Base-by-base conservation (phyloP, 2,329 filamentous ascomycete genomes). In the Fusarium sp. region DNA sequence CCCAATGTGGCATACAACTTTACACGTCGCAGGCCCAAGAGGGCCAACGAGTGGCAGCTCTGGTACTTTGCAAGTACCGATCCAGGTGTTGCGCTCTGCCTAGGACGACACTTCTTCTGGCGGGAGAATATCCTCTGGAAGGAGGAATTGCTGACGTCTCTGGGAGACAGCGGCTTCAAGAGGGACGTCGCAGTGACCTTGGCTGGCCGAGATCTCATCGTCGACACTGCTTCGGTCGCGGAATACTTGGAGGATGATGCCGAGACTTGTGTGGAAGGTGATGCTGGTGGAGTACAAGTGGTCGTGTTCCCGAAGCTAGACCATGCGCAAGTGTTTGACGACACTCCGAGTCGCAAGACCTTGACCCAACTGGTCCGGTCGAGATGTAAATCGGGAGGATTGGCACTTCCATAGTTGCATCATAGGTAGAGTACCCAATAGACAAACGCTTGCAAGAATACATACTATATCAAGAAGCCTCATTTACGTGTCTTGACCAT, bases 1-100 rank as follows among this genome's bases (percentile, higher is more conserved):
- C 92, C 92, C 1, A 87, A 92, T 70, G 90, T 94, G 35, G 91
- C 92, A 12, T 94, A 90, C 84, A 94, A 94, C 81, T 94, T 94
- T 79, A 91, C 89, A 12, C 83, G 87, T 70, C 83, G 88, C 32
- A 79, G 71, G 63, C 89, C 89, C 4, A 82, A 73, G 78, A 82
- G 65, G 66, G 91, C 92, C n/a, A 93, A 92, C 71, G 91, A 94
- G 80, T 91, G 89, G 84, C 88, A 92, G 79, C 83, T 94, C 15
- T 92, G 90, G 86, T 94, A 92, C 76, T 94, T 93, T 79, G 92
- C 90, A 7, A 90, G 87, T 52, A 91, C 87, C 63, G 92, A 94
- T 74, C 89, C 90, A 32, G 90, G 90, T 3, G 90, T 93, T 3
- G 88, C 92, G 11, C 87, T 92, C 65, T 90, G 89, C 11, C 83